Evolutionary conservation across 2,329 filamentous ascomycete species (phyloP), one percentile per base, ranked within the genome.

Genomic region (Colletotrichum tabaci): DNA sequence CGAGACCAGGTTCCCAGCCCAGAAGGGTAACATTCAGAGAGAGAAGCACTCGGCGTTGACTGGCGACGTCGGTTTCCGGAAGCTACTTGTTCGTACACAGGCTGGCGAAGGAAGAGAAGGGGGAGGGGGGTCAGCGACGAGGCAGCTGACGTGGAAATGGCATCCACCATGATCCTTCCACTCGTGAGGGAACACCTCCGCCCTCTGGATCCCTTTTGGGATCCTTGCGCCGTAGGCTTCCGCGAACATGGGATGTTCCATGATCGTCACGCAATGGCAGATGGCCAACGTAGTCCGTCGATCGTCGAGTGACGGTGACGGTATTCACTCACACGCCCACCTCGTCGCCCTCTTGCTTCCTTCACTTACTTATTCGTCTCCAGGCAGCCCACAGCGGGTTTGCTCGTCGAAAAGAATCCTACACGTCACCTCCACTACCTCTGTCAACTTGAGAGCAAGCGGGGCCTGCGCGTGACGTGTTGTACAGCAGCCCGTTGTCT

Each of bases 61-160:
- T 35, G 58, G 16, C n/a, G 46, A 18, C 16, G 4, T n/a, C 18
- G 2, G 42, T 15, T 30, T 21, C 4, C 26, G 16, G 18, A 9
- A 26, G 18, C 60, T 6, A 40, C 10, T 40, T 42, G 35, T n/a
- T 35, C 9, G 40, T 15, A 18, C 46, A 49, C 26, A 35, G 46
- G 18, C 21, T 18, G 35, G 23, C 9, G 23, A 44, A 30, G 30
- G 47, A 50, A 8, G 35, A 60, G 55, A 35, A 21, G 18, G 47
- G 21, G 21, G 44, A 18, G 66, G 69, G 58, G 58, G 47, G 65
- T 72, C 62, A 72, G 69, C 69, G 50, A 60, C 40, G 46, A 69
- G 46, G 46, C 69, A 64, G 69, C 69, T 72, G 69, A 72, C 69
- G 47, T 64, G 58, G 64, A 44, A 44, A 44, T 26, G 21, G 47